Evolutionary conservation across 345 rosid genomes (phyloP).

Genomic region (Raphanus sativus): DNA sequence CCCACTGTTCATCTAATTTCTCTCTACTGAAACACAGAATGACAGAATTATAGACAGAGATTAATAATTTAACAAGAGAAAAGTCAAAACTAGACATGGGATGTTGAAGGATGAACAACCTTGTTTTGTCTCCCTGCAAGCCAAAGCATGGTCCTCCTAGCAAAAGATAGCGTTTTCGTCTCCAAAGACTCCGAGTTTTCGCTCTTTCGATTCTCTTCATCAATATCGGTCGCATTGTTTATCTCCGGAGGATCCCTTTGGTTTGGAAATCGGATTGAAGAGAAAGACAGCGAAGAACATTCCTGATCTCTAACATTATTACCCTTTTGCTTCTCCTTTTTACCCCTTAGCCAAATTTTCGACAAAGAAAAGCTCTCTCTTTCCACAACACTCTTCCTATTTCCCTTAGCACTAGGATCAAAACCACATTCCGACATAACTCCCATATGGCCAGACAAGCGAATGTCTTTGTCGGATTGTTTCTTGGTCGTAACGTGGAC

Average conservation of each 20-base stretch:
- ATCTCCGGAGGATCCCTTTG: not conserved
- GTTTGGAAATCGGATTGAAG: conserved; percentile 36
- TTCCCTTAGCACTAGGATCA: conserved; percentile 26
- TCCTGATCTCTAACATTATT: conserved; percentile 4
- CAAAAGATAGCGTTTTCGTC: conserved; percentile 76
- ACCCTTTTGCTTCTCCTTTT: conserved; percentile 45
- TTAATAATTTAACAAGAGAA: not conserved
- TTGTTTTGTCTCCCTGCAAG: conserved; percentile 79
- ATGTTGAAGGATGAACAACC: conserved; percentile 68
- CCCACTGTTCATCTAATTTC: conserved; percentile 10
- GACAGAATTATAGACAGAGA: not conserved
- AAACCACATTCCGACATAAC: conserved; percentile 20
- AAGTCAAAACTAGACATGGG: conserved; percentile 27
- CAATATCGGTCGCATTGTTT: conserved; percentile 37
- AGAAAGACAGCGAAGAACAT: conserved; percentile 30
- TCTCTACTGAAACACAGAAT: conserved; percentile 12
- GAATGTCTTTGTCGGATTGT: conserved; percentile 6
- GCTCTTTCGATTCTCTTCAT: conserved; percentile 18
- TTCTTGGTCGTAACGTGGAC: conserved; percentile 44
- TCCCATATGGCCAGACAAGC: conserved; percentile 1
- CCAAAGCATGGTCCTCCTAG: conserved; percentile 86
- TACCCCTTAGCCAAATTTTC: conserved; percentile 80
- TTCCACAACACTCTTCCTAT: conserved; percentile 51
- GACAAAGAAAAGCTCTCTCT: conserved; percentile 89
- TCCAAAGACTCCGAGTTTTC: conserved; percentile 32